Evolutionary conservation across 2,329 filamentous ascomycete species (phyloP), one percentile per base, ranked within the genome.

Genomic region (Aspergillus ochraceoroseus): DNA sequence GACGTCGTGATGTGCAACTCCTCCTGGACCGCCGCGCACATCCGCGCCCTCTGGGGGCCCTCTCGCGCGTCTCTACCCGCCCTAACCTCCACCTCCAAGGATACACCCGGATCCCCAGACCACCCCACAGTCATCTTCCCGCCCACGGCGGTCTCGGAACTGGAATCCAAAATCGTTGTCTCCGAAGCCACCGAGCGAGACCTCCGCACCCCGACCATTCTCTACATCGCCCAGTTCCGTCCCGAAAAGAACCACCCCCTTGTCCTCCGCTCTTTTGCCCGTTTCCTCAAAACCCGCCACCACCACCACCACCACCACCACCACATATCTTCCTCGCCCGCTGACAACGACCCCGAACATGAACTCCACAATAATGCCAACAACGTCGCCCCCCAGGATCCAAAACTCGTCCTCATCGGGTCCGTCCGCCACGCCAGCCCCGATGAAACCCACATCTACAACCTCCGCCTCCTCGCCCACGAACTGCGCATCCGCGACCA

Each of bases 1-100:
- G 89, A 98, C 59, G 79, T 95, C 0, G 90, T 96, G 52, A 95
- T 96, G 87, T 95, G 92, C 43, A 98, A 98, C 66, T 95, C 87
- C 4, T 86, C 78, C 43, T 98, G 92, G 92, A 98, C 92, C 0
- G 84, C 92, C 51, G 75, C 69, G 1, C 88, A 96, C 58, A 83
- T 96, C 51, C 76, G 80, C 48, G 75, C 77, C 5, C 73, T 96
- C 5, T 96, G 90, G 90, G 82, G 81, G 0, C 75, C 71, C 3
- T 49, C 54, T 7, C 65, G 64, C 59, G 14, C 30, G 3, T 14
- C 25, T 17, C n/a, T 14, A 14, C 28, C 33, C 15, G 26, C 39
- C 3, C 20, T 29, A 8, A 9, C 33, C 15, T 14, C 15, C 13
- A 18, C 9, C 29, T 18, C 15, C 5, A 5, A 6, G 9, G 5